Conservation (phyloP, 768 basidiomycete species). For the Suillus luteus region DNA sequence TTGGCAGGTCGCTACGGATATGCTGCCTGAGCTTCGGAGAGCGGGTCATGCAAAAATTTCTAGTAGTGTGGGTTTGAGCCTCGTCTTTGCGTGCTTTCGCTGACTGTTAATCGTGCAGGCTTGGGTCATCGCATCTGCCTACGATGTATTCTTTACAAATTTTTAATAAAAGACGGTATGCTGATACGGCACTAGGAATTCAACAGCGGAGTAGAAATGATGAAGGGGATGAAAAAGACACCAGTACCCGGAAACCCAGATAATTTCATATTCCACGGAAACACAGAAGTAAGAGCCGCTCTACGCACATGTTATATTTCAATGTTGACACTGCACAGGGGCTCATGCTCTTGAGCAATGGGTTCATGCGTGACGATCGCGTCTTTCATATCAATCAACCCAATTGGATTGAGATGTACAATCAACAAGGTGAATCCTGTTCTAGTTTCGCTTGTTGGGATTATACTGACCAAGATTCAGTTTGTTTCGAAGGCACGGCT, state of each 20-base stretch:
- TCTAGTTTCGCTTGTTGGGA: neutral
- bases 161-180: neutral
- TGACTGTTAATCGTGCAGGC: conserved; percentile 16
- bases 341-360: conserved; percentile 24
- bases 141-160: conserved; percentile 11
- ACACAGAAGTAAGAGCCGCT: neutral
- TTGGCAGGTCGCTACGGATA: conserved; percentile 14
- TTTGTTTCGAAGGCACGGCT: conserved; percentile 21
- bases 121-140: conserved; percentile 21
- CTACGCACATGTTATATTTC: neutral
- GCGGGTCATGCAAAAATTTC: neutral
- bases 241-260: neutral
- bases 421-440: conserved; percentile 22
- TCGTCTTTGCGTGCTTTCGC: neutral
- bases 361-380: conserved; percentile 29
- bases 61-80: conserved; percentile 13
- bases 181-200: conserved; percentile 7
- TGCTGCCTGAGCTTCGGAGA: conserved; percentile 10
- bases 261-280: neutral
- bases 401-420: conserved; percentile 24
- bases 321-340: conserved; percentile 16
- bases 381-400: conserved; percentile 24
- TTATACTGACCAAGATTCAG: conserved; percentile 8
- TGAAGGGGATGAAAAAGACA: conserved; percentile 10
- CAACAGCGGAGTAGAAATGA: conserved; percentile 10